A percentile compares a stretch with the other conserved stretches of the same genome.
phyloP scores from a whole-genome alignment of 2,329 filamentous ascomycete species.

The Pseudocercospora ulei region DNA sequence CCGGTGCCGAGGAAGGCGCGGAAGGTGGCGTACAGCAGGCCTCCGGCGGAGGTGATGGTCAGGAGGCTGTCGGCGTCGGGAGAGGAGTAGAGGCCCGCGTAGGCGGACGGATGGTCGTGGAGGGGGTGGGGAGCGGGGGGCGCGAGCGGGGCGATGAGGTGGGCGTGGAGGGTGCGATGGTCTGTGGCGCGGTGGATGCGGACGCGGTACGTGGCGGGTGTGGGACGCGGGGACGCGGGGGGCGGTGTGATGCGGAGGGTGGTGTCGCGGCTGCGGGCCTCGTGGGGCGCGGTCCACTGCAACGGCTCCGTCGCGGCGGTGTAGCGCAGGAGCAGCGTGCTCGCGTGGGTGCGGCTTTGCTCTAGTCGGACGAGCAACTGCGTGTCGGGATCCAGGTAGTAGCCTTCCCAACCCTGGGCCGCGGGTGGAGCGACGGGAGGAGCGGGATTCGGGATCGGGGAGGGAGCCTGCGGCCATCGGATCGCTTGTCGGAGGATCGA shows the following conservation, averaged over 20 bases:
- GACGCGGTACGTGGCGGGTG: too few relatives aligned
- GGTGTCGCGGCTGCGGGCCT: too few relatives aligned
- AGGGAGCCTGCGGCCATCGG: slow-evolving; percentile 20
- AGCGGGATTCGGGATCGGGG: slow-evolving; percentile 20
- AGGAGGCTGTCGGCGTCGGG: slow-evolving; percentile 36
- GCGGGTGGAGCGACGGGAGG: slow-evolving; percentile 2
- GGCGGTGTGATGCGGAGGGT: too few relatives aligned
- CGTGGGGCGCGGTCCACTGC: too few relatives aligned
- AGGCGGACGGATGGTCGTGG: slow-evolving; percentile 8
- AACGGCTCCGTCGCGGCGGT: too few relatives aligned
- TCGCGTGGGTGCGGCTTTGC: slow-evolving; percentile 13
- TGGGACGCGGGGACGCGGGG: too few relatives aligned
- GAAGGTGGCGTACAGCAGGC: slow-evolving; percentile 39
- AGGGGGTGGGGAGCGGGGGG: too few relatives aligned
- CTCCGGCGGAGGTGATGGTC: slow-evolving; percentile 32
- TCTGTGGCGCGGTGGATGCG: too few relatives aligned
- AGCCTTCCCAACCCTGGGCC: slow-evolving; percentile 31
- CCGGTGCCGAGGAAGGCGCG: slow-evolving; percentile 39
- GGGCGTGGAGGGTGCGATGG: slow-evolving; percentile 11
- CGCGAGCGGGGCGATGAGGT: slow-evolving; percentile 4
- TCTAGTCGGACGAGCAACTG: slow-evolving; percentile 31
- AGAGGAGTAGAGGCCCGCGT: slow-evolving; percentile 33
- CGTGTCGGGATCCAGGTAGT: slow-evolving; percentile 36
- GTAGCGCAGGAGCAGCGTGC: slow-evolving; percentile 9
- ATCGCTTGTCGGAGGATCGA: slow-evolving; percentile 33